Base-by-base conservation (phyloP, 202 grass and related monocot species). In the Dendrocalamus latiflorus region DNA sequence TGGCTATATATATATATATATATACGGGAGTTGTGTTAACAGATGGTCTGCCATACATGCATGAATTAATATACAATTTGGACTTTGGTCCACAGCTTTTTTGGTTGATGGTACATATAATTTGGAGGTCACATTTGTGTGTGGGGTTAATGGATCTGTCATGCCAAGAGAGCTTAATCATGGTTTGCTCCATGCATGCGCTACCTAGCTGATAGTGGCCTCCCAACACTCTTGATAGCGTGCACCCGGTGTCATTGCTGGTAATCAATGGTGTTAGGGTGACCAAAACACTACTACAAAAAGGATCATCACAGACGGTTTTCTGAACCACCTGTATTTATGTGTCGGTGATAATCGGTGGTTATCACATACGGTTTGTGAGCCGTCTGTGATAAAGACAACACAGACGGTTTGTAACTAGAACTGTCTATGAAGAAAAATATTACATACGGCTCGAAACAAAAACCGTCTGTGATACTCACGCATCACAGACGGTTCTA, bases 141-240 rank as follows among this genome's bases (percentile, higher is more conserved):
- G n/a, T 66, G 18, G 38, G 20, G 57, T 45, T 77, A 55, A 74
- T 26, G 79, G 49, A 51, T 30, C 62, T 74, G 59, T 79, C 48
- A 59, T 25, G 68, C 59, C 17, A 28, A 65, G 57, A 65, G 57
- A 36, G 26, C 47, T 57, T 72, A 76, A 78, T 72, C 33, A 78
- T 78, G 47, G 21, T 49, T 9, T 48, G 47, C 56, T 65, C 49
- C 1, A 14, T 49, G 39, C 57, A 72, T 76, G 48, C 53, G 44
- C 44, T 47, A 48, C 51, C 75, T 84, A 72, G 26, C 30, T 78
- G 30, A 30, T 30, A 30, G 30, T 30, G 86, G 75, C 83, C 34
- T 85, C 54, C 63, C 86, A 88, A 88, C 87, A 89, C 81, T 63
- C 75, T 28, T 4, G 43, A 89, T 38, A 38, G 37, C 81, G 76